Evolutionary conservation across 2,329 filamentous ascomycete genomes (phyloP).

Genomic region (Cladosporium colombiae): DNA sequence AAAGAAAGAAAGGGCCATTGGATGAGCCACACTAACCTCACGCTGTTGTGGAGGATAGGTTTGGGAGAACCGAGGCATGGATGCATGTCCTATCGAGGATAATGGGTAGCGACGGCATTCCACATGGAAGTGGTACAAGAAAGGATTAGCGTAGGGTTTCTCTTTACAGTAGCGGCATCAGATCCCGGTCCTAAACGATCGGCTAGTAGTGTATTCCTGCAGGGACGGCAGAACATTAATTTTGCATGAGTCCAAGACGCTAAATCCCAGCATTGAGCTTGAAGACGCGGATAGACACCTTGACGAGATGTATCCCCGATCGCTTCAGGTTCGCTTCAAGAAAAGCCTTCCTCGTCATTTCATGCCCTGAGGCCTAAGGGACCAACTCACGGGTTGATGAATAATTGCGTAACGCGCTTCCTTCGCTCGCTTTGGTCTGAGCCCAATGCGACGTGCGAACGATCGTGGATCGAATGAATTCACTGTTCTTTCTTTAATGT

Average conservation of each 20-base stretch:
- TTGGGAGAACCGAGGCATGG: background rate
- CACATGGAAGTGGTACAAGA: background rate
- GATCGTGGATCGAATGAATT: background rate
- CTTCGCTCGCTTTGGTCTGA: background rate
- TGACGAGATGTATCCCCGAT: background rate
- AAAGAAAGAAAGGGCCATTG: background rate
- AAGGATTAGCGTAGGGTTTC: background rate
- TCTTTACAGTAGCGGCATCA: slow-evolving; percentile 1
- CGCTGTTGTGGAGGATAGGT: background rate
- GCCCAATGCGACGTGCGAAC: background rate
- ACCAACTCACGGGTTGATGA: background rate
- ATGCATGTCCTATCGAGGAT: background rate
- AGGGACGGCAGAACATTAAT: slow-evolving; percentile 1
- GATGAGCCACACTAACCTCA: background rate
- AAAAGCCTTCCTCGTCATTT: background rate
- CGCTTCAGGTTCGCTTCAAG: background rate
- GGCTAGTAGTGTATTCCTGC: slow-evolving; percentile 1
- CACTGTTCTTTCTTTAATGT: background rate
- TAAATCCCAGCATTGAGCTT: background rate
- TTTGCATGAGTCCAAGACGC: background rate
- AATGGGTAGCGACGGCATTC: background rate
- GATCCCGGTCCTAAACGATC: background rate
- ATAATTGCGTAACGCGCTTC: background rate
- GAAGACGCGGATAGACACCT: background rate
- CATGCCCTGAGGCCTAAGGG: background rate